Conservation (phyloP, 2,329 filamentous ascomycete species). For the Fusarium nematophilum region DNA sequence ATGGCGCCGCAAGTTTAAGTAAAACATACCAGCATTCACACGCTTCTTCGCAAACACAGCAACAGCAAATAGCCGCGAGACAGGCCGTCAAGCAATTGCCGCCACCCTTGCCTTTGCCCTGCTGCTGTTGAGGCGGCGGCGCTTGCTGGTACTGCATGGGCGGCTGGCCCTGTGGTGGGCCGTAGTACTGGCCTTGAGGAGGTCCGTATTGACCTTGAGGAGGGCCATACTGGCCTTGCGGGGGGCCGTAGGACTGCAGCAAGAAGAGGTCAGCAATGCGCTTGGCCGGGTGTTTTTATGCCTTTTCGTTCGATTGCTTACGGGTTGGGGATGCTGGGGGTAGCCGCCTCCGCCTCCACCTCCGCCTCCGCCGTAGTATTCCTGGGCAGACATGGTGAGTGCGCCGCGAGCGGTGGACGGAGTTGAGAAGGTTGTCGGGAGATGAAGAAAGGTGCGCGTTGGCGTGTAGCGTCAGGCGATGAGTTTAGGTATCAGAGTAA, state of each 20-base stretch:
- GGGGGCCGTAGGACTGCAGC: slow-evolving; percentile 47
- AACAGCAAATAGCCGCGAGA: slow-evolving; percentile 62
- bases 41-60: slow-evolving; percentile 61
- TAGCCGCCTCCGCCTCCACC: slow-evolving; percentile 44
- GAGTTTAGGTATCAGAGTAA: neutral
- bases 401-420: neutral
- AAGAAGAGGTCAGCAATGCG: slow-evolving; percentile 22
- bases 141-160: slow-evolving; percentile 59
- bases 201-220: slow-evolving; percentile 46
- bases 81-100: slow-evolving; percentile 59
- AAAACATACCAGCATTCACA: slow-evolving; percentile 60
- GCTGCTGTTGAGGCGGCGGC: slow-evolving; percentile 48
- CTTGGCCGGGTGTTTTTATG: neutral
- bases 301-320: slow-evolving; percentile 42
- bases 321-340: slow-evolving; percentile 54
- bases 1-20: neutral
- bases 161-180: slow-evolving; percentile 52
- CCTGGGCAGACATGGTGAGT: slow-evolving; percentile 54
- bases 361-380: slow-evolving; percentile 54
- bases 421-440: neutral
- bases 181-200: slow-evolving; percentile 46
- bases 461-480: neutral
- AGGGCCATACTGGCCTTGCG: slow-evolving; percentile 44
- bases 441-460: neutral
- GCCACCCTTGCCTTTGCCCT: slow-evolving; percentile 50